Base-by-base conservation (phyloP, 805 yeast genomes). In the Huiozyma sinensis region DNA sequence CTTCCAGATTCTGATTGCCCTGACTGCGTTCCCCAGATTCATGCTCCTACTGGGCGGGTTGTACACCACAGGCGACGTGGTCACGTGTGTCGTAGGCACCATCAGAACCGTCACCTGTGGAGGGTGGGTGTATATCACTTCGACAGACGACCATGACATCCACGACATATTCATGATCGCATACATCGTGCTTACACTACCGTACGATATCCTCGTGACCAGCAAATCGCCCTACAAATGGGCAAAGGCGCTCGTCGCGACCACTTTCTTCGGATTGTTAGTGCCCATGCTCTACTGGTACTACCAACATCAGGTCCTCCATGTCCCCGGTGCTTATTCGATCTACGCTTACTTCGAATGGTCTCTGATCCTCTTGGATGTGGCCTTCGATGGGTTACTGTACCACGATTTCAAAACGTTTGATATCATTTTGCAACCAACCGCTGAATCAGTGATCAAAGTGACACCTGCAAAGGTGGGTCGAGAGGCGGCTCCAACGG, bases 61-160 rank as follows among this genome's bases (percentile, higher is more conserved):
- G 48, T 72, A 73, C 36, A 47, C 79, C n/a, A 59, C 54, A 33
- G 44, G 53, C 11, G 55, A 60, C 5, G 27, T 49, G 2, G 6
- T 45, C 0, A 46, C 54, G 6, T 39, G 56, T 10, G 39, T 75
- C 2, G 57, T 77, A 5, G 98, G 98, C n/a, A 47, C 84, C 2
- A 43, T 84, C n/a, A 77, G 98, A 64, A 92, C 98, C 0, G 75
- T 92, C 44, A 82, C 95, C 1, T 92, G 97, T 58, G 98, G 98
- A 58, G 97, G 97, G 9, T 92, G 97, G 97, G 95, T 94, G 6
- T 92, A 92, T 60, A 83, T 92, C 50, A 92, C 98, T 1, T 84
- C 95, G 6, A 87, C 97, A 1, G 98, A 92, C 63, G 96, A 92
- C 61, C 97, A 90, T 55, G 95, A 90, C 64, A 79, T 82, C 68